Percentiles rank a stretch among this genome's conserved stretches.
These are phyloP conservation scores for Cytospora piceae DNA, from an alignment of 2,329 filamentous ascomycete genomes.

Conservation along the genomic window DNA sequence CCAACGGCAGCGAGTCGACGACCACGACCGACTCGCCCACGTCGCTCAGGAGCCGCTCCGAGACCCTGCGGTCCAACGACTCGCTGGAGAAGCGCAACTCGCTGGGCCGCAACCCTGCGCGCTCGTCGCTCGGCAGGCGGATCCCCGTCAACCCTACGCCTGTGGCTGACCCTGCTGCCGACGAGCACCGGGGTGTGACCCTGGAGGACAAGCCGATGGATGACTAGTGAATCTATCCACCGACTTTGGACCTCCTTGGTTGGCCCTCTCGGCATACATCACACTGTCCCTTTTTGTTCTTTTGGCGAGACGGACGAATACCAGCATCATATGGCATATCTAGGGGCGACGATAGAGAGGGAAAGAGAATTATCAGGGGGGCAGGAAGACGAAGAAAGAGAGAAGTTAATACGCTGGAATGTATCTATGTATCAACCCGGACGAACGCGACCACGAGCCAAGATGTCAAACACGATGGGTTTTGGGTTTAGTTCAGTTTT, in stretches of 20 bases:
- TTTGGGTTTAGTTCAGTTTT: slow-evolving; percentile 6
- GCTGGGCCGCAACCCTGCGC: slow-evolving; percentile 55
- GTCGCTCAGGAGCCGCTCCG: slow-evolving; percentile 28
- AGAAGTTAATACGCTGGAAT: slow-evolving; percentile 23
- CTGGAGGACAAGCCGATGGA: slow-evolving; percentile 80
- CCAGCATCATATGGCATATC: neutral
- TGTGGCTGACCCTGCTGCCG: slow-evolving; percentile 37
- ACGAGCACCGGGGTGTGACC: slow-evolving; percentile 58
- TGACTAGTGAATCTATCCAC: slow-evolving; percentile 51
- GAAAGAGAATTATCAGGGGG: slow-evolving; percentile 1
- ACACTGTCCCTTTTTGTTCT: neutral
- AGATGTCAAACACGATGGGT: slow-evolving; percentile 25
- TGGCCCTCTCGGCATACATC: neutral
- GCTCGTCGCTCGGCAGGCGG: slow-evolving; percentile 58
- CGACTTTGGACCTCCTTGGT: neutral
- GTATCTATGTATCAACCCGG: slow-evolving; percentile 27
- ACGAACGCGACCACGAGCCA: slow-evolving; percentile 31
- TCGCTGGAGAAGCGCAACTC: slow-evolving; percentile 67
- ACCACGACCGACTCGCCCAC: slow-evolving; percentile 28
- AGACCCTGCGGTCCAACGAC: slow-evolving; percentile 32
- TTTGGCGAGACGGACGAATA: neutral
- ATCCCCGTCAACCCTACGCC: slow-evolving; percentile 44
- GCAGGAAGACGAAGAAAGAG: neutral
- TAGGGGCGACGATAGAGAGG: neutral
- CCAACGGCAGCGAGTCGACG: slow-evolving; percentile 31